These are phyloP conservation scores for Ogataea saltuana DNA, from an alignment of 805 yeast genomes.

Conservation along the genomic window DNA sequence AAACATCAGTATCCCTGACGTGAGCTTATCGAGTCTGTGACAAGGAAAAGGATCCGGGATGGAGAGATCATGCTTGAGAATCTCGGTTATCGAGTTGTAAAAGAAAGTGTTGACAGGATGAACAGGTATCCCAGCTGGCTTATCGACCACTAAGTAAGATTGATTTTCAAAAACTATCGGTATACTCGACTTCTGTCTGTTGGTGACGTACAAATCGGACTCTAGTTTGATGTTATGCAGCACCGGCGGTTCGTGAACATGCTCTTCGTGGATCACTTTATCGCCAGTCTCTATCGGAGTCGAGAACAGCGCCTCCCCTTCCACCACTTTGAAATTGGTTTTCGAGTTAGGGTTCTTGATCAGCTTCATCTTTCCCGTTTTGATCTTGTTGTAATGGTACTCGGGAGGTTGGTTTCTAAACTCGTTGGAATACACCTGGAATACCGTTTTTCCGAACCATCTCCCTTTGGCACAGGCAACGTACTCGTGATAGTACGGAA, in stretches of 20 bases:
- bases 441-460: slow-evolving; percentile 38
- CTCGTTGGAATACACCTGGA: slow-evolving; percentile 37
- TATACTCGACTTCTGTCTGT: not conserved
- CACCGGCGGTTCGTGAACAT: slow-evolving; percentile 21
- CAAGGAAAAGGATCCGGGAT: slow-evolving; percentile 32
- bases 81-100: slow-evolving; percentile 47
- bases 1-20: slow-evolving; percentile 50
- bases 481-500: slow-evolving; percentile 38
- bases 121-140: slow-evolving; percentile 53
- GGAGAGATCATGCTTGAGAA: slow-evolving; percentile 40
- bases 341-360: slow-evolving; percentile 23
- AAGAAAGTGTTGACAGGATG: slow-evolving; percentile 49
- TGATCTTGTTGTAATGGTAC: slow-evolving; percentile 10
- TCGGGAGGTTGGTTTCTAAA: slow-evolving; percentile 28
- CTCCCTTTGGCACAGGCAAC: slow-evolving; percentile 39
- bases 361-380: slow-evolving; percentile 24
- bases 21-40: slow-evolving; percentile 52
- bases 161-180: slow-evolving; percentile 36
- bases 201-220: slow-evolving; percentile 1
- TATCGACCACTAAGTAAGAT: slow-evolving; percentile 44
- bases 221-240: slow-evolving; percentile 3
- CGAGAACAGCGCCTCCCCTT: slow-evolving; percentile 29
- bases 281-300: slow-evolving; percentile 16
- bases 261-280: slow-evolving; percentile 15
- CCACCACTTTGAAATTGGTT: slow-evolving; percentile 31